Base-by-base conservation (phyloP, 2,329 filamentous ascomycete genomes). In the Penicillium sp. region DNA sequence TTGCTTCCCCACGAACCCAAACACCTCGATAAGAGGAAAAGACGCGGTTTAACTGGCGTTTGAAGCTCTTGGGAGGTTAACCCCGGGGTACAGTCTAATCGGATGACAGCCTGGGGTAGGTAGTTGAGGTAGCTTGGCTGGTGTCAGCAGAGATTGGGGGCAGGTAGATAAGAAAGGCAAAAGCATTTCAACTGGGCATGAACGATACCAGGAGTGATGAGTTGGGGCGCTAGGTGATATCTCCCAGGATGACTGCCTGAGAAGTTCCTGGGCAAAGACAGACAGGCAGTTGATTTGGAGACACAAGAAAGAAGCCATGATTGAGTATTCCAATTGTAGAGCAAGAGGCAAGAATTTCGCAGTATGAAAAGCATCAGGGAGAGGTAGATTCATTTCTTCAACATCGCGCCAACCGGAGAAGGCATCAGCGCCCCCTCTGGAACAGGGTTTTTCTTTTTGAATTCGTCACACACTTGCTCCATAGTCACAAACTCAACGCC, bases 401-500 rank as follows among this genome's bases (percentile, higher is more conserved):
- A 47, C 41, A 63, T 61, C 2, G 52, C 54, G 8, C 65, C 67
- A 22, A 59, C 55, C 37, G 65, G 58, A 12, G 67, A 60, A 5
- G 67, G 66, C 63, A 69, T 65, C 14, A 65, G 14, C 10, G 68
- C 67, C 3, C 67, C 68, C 4, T 61, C 51, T 15, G 67, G 62
- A 45, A 60, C 58, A 11, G 67, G 14, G 37, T 69, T 69, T 63
- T 63, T 67, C 28, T 56, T 63, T 34, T 69, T 71, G 51, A 70
- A 64, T 0, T 71, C 67, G 4, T 70, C 64, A n/a, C 66, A 63
- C 4, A 72, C 50, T 37, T 70, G 67, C 55, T 68, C 69, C 70
- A 72, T 72, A 0, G 68, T 70, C 50, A 71, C 67, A 50, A 71
- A 66, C 20, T 66, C 67, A 14, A 71, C 68, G 5, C 70, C 69